These are phyloP conservation scores for Solanum aculeatissimum DNA, from an alignment of 305 asterid species.

Conservation along the genomic window DNA sequence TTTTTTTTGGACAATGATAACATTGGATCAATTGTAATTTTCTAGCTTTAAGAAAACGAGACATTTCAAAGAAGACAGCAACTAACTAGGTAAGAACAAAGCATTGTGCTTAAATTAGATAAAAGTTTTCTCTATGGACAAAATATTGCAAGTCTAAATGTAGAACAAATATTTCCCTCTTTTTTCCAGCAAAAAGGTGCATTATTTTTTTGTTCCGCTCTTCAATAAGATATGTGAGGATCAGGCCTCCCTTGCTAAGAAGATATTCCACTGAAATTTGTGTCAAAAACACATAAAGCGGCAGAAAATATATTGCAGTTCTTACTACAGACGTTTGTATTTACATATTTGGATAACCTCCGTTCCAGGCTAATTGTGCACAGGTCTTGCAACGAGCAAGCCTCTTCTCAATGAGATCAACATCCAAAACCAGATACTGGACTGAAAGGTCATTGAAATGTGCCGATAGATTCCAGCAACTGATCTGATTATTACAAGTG, in stretches of 20 bases:
- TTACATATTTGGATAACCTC: not conserved
- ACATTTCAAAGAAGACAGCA: not conserved
- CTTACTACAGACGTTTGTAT: not conserved
- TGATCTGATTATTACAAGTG: not conserved
- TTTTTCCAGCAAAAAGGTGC: not conserved
- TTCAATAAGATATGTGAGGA: not conserved
- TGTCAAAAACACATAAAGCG: not conserved
- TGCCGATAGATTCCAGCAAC: not conserved
- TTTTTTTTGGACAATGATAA: not conserved
- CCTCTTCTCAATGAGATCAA: not conserved
- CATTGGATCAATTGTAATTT: not conserved
- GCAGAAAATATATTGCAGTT: not conserved
- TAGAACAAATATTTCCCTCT: not conserved
- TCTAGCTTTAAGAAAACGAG: not conserved
- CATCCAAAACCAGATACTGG: not conserved
- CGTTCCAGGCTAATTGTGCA: not conserved
- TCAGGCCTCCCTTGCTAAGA: not conserved
- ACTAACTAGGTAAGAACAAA: not conserved
- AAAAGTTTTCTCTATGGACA: not conserved
- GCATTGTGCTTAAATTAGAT: not conserved
- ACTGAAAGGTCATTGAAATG: not conserved
- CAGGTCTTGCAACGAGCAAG: not conserved
- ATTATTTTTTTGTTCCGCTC: not conserved
- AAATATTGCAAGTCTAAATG: not conserved
- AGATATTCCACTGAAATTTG: not conserved